Conservation (phyloP, 2,329 filamentous ascomycete species). For the Aspergillus fumigatus region DNA sequence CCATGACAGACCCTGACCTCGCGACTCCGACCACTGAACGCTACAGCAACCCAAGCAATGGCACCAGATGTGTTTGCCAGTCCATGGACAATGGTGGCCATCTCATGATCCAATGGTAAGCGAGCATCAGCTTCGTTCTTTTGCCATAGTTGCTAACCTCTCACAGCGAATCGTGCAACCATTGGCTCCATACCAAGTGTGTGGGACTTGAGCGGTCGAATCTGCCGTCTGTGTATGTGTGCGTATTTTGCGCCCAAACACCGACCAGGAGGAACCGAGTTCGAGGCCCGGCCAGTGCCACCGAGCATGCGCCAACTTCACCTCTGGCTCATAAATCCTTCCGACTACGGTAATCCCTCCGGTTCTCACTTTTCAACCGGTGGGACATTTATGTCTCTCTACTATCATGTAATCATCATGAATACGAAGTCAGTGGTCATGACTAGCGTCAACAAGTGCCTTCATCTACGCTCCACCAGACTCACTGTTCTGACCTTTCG, state of each 20-base stretch:
- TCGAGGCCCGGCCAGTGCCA: constrained; percentile 28
- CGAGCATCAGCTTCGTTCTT: not conserved
- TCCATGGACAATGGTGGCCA: constrained; percentile 50
- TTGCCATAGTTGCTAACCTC: constrained; percentile 5
- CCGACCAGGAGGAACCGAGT: constrained; percentile 36
- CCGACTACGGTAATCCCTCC: constrained; percentile 27
- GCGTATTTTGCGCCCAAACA: constrained; percentile 47
- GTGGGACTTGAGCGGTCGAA: constrained; percentile 50
- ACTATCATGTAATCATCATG: not conserved
- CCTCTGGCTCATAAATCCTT: constrained; percentile 41
- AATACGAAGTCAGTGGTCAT: not conserved
- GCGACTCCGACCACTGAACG: constrained; percentile 52
- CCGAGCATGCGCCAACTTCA: constrained; percentile 32
- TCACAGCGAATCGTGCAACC: constrained; percentile 55
- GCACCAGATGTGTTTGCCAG: constrained; percentile 57
- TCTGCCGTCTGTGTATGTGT: constrained; percentile 47
- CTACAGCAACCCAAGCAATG: constrained; percentile 48
- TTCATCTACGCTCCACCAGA: not conserved
- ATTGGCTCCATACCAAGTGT: constrained; percentile 58
- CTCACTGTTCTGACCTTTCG: not conserved
- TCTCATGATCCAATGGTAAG: constrained; percentile 57
- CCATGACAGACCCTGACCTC: constrained; percentile 47
- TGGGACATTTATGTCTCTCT: not conserved
- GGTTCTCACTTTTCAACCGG: not conserved
- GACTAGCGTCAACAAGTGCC: not conserved